Percentiles rank a stretch among this genome's conserved stretches.
phyloP scores from a whole-genome alignment of 352 stramenopile genomes.

The Achlya hypogyna region DNA sequence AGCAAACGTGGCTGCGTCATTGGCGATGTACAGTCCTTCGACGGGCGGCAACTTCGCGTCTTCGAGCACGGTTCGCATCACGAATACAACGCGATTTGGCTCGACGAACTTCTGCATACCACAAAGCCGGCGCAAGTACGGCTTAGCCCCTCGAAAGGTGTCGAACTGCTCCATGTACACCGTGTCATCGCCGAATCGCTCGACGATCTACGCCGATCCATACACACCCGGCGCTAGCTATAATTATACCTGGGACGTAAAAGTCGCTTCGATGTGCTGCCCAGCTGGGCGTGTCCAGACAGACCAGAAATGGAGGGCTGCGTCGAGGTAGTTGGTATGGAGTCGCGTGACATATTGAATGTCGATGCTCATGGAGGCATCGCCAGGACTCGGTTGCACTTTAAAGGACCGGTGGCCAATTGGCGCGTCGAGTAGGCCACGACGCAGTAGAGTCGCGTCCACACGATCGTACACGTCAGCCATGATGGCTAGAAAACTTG shows the following conservation, averaged over 20 bases:
- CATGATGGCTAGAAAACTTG: slow-evolving; percentile 11
- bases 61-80: background rate
- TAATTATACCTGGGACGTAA: too few relatives aligned
- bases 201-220: background rate
- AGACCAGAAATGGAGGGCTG: background rate
- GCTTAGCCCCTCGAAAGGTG: background rate
- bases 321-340: background rate
- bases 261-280: too few relatives aligned
- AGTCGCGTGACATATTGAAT: background rate
- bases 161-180: slow-evolving; percentile 12
- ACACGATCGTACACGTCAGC: slow-evolving; percentile 10
- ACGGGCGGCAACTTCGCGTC: background rate
- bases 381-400: background rate
- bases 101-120: background rate
- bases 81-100: background rate
- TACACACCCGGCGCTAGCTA: too few relatives aligned
- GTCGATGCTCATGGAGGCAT: background rate
- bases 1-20: background rate
- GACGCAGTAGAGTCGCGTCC: slow-evolving; percentile 9
- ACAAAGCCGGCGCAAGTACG: background rate
- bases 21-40: background rate
- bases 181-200: background rate
- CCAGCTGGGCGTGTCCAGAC: background rate
- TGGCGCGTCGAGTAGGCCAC: background rate
- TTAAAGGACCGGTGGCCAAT: background rate